phyloP scores from a whole-genome alignment of 2,329 filamentous ascomycete genomes.

The Cryoendolithus antarcticus region DNA sequence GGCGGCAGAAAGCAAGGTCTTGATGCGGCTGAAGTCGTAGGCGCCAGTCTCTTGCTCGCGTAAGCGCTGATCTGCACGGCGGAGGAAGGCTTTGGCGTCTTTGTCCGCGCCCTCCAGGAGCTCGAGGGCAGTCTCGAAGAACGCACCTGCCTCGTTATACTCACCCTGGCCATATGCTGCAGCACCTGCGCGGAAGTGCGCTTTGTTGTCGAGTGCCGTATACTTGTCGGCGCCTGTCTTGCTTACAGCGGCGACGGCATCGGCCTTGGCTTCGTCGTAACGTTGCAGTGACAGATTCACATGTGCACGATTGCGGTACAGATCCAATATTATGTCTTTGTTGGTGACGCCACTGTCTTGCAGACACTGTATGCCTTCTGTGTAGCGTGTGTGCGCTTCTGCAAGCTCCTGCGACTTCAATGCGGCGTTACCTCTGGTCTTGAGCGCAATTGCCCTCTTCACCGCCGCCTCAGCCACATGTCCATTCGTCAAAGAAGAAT shows the following conservation, averaged over 20 bases:
- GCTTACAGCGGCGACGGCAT: constrained; percentile 20
- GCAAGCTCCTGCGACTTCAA: constrained; percentile 13
- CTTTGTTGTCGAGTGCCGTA: constrained; percentile 15
- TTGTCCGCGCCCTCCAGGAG: constrained; percentile 6
- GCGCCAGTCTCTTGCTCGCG: constrained; percentile 8
- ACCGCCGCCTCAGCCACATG: constrained; percentile 1
- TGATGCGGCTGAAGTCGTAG: constrained; percentile 6
- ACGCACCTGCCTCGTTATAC: constrained; percentile 6
- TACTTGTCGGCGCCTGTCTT: constrained; percentile 16
- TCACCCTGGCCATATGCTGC: constrained; percentile 11
- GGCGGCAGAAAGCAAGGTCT: neutral
- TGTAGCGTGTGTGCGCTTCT: constrained; percentile 10
- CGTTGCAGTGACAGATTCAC: constrained; percentile 21
- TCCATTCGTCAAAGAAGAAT: too few relatives aligned
- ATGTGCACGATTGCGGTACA: constrained; percentile 21
- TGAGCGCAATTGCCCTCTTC: constrained; percentile 12
- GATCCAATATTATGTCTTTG: constrained; percentile 4
- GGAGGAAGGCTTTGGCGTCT: constrained; percentile 4
- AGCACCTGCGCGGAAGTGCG: constrained; percentile 9
- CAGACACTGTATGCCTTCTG: constrained; percentile 10
- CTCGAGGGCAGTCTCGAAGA: constrained; percentile 6
- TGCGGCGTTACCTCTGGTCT: constrained; percentile 18
- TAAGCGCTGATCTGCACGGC: constrained; percentile 4
- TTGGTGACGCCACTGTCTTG: neutral
- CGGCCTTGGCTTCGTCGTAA: constrained; percentile 21